Base-by-base conservation (phyloP, 768 basidiomycete species). In the Trametes villosa region DNA sequence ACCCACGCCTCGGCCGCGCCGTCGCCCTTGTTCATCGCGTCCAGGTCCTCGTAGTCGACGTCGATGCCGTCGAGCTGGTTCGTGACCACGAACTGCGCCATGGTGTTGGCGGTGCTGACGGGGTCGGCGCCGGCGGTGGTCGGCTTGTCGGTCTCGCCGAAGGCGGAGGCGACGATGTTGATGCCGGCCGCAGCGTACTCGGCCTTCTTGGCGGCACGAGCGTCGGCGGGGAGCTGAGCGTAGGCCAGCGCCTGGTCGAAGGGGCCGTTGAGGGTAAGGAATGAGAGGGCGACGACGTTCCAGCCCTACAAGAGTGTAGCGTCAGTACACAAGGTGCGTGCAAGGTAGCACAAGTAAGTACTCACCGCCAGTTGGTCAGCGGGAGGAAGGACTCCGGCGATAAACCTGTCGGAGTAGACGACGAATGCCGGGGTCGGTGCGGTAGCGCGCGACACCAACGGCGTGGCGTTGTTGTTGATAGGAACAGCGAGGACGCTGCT, bases 31-130 rank as follows among this genome's bases (percentile, higher is more conserved):
- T 60, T 57, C 29, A 69, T 55, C 20, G 68, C 69, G 18, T 31
- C 57, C 26, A 70, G 62, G 42, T 68, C 63, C 62, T 60, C 62
- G 53, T 66, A 67, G 55, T 66, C 67, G 41, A 66, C 65, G 52
- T 68, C 65, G 51, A 68, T 60, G 51, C 63, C 60, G 53, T 66
- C 65, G 46, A 68, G 52, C 38, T 67, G 64, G 57, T 76, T 53
- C 22, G n/a, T 30, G 52, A 69, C 68, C 36, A 78, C 76, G 64
- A 67, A 78, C 30, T 59, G 54, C 8, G 76, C 77, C 36, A 78
- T 66, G 9, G 68, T 65, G 34, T 68, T 64, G 3, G 77, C 77
- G 11, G 68, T 68, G 22, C 47, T 44, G 9, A 64, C 67, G 3
- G 76, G 71, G 61, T 78, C 76, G 26, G 57, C 57, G 29, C 57